Percentiles rank a stretch among this genome's conserved stretches.
These are phyloP conservation scores for Staphylotrichum longicolle DNA, from an alignment of 495 filamentous ascomycete genomes.

Conservation along the genomic window DNA sequence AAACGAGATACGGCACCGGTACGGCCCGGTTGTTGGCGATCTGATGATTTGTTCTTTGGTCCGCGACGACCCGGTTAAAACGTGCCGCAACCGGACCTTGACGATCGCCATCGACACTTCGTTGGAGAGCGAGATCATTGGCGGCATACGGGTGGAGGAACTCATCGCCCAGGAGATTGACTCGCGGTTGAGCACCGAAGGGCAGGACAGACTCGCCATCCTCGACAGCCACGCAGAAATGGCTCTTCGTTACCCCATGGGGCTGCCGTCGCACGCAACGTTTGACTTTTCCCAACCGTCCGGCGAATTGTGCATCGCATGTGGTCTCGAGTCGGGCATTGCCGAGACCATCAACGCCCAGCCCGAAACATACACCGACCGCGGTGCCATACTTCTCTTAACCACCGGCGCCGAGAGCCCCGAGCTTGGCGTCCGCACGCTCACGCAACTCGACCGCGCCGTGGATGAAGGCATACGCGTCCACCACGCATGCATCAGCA, in stretches of 20 bases:
- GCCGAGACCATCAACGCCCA: conserved; percentile 22
- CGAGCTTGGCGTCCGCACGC: neutral
- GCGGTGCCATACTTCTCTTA: conserved; percentile 24
- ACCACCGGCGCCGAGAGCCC: conserved; percentile 16
- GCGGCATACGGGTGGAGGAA: conserved; percentile 1
- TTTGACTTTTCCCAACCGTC: conserved; percentile 5
- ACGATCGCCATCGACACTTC: conserved; percentile 17
- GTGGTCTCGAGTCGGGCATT: conserved; percentile 24
- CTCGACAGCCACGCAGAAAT: conserved; percentile 19
- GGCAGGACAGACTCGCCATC: conserved; percentile 20
- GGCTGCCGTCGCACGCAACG: conserved; percentile 12
- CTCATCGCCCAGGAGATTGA: conserved; percentile 13
- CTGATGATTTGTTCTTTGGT: conserved; percentile 32
- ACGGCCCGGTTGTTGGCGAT: conserved; percentile 24
- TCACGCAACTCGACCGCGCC: conserved; percentile 22
- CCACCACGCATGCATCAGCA: conserved; percentile 28
- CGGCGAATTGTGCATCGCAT: conserved; percentile 14
- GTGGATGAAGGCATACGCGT: conserved; percentile 27
- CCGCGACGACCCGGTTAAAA: conserved; percentile 28
- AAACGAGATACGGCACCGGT: conserved; percentile 19
- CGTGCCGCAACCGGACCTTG: conserved; percentile 29
- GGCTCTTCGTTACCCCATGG: conserved; percentile 21
- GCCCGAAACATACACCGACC: conserved; percentile 26
- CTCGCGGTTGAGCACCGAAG: conserved; percentile 9
- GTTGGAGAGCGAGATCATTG: conserved; percentile 1